Evolutionary conservation across 306 rosid species (phyloP), one percentile per base, ranked within the genome.

Genomic region (Cicer chorassanicum): DNA sequence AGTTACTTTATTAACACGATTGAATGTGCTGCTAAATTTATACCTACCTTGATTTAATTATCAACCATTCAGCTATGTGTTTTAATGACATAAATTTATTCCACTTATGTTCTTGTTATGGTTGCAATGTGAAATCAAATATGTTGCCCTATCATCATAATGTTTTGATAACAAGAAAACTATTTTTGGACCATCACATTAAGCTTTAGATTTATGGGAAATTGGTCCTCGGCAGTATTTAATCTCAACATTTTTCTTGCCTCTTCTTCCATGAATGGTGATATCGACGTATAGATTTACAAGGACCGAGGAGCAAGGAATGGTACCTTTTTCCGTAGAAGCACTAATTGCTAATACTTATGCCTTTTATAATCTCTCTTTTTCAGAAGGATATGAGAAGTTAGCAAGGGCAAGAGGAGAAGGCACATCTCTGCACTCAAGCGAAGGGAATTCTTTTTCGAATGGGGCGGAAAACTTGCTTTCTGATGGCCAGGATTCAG

Each of bases 381-480:
- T 85, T 86, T 81, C 91, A 92, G 98, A 90, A 83, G 96, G 93
- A 87, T 92, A 92, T 80, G 96, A 90, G 81, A 88, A 54, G 56
- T 67, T 92, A 62, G 90, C 85, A 13, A 81, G 60, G 67, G 91
- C 83, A 74, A 88, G 79, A 84, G 85, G 80, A 34, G 86, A 76
- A 67, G 90, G 88, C 76, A 77, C 82, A 49, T 80, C 90, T 65
- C 57, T 59, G 54, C 60, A 77, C 74, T 77, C 83, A 14, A 80
- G 65, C 39, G 88, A 74, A 63, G 86, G 82, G 56, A 69, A 64
- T 78, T 75, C 83, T 72, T 83, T 48, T 81, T 40, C 69, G 69
- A 51, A 73, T 62, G 55, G 76, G 71, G 87, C 65, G 66, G 82
- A 67, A 62, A 82, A 65, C 75, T 45, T 80, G 64, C 63, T 82